phyloP scores from a whole-genome alignment of 2,329 filamentous ascomycete genomes.

The Stagonosporopsis rhizophila region DNA sequence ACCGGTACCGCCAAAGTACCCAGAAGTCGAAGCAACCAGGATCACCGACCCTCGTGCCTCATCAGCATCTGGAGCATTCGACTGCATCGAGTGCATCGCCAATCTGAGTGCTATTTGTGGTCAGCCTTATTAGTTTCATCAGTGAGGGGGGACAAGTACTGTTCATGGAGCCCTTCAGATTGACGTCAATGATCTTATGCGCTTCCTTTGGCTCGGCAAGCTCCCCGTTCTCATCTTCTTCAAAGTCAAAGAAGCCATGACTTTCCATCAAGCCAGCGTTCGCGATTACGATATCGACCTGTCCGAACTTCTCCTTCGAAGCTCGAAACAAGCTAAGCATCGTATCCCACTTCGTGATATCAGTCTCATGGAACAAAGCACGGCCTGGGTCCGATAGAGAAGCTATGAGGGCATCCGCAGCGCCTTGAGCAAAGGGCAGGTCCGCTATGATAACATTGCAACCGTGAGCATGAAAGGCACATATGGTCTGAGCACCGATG shows the following conservation, averaged over 20 bases:
- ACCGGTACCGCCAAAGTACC: slow-evolving; percentile 54
- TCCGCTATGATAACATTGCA: slow-evolving; percentile 53
- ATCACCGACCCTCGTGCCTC: slow-evolving; percentile 48
- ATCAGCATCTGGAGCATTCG: slow-evolving; percentile 35
- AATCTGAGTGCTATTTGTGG: slow-evolving; percentile 30
- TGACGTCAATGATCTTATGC: slow-evolving; percentile 48
- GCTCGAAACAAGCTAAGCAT: slow-evolving; percentile 46
- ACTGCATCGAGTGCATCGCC: slow-evolving; percentile 45
- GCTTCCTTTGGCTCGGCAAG: slow-evolving; percentile 36
- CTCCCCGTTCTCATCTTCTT: slow-evolving; percentile 40
- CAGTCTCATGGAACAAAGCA: slow-evolving; percentile 48
- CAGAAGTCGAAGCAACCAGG: slow-evolving; percentile 52
- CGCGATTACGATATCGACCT: slow-evolving; percentile 52
- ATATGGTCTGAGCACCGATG: slow-evolving; percentile 52
- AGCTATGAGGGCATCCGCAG: slow-evolving; percentile 40
- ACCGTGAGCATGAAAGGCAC: slow-evolving; percentile 45
- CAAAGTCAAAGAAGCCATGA: slow-evolving; percentile 41
- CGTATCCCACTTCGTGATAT: slow-evolving; percentile 49
- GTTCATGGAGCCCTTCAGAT: slow-evolving; percentile 56
- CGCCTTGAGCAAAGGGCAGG: slow-evolving; percentile 30
- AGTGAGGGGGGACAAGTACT: slow-evolving; percentile 36
- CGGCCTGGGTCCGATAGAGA: slow-evolving; percentile 35
- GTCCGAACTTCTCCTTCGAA: slow-evolving; percentile 43
- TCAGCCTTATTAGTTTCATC: not conserved
- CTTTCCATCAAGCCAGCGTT: slow-evolving; percentile 55